Conservation (phyloP, 1,139 yeast genomes). For the Pichia kudriavzevii region DNA sequence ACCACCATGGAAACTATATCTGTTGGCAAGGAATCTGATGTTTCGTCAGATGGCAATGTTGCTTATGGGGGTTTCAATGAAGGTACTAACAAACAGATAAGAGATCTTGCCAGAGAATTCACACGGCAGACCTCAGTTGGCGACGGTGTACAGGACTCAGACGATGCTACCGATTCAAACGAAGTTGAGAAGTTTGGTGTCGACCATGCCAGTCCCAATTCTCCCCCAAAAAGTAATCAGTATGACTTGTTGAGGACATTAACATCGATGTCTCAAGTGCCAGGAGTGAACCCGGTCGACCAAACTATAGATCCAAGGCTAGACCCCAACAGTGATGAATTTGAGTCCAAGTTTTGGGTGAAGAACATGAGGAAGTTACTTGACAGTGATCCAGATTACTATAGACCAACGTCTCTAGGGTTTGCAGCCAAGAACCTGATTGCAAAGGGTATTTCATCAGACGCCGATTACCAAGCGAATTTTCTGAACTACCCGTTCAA, state of each 20-base stretch:
- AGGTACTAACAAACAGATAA: conserved; percentile 31
- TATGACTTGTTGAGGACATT: conserved; percentile 30
- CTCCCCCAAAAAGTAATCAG: conserved; percentile 30
- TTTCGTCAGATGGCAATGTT: conserved; percentile 8
- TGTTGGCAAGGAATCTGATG: conserved; percentile 15
- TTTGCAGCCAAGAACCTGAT: conserved; percentile 60
- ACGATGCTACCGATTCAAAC: conserved; percentile 1
- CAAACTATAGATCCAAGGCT: conserved; percentile 34
- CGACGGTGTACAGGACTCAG: conserved; percentile 3
- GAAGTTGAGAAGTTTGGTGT: conserved; percentile 4
- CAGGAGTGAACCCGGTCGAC: conserved; percentile 37
- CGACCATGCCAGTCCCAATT: background rate
- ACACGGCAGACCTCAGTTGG: conserved; percentile 22
- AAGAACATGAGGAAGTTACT: conserved; percentile 54
- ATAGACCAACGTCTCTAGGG: conserved; percentile 59
- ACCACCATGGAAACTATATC: conserved; percentile 14
- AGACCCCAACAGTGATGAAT: conserved; percentile 52
- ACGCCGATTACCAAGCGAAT: conserved; percentile 75
- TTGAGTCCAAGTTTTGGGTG: conserved; percentile 66
- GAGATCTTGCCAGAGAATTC: conserved; percentile 57
- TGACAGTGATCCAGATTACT: conserved; percentile 54
- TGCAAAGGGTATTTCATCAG: conserved; percentile 72
- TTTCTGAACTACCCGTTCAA: conserved; percentile 42
- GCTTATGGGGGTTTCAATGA: conserved; percentile 35
- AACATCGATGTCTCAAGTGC: conserved; percentile 46